Base-by-base conservation (phyloP, 768 basidiomycete species). In the Trametes punicea region DNA sequence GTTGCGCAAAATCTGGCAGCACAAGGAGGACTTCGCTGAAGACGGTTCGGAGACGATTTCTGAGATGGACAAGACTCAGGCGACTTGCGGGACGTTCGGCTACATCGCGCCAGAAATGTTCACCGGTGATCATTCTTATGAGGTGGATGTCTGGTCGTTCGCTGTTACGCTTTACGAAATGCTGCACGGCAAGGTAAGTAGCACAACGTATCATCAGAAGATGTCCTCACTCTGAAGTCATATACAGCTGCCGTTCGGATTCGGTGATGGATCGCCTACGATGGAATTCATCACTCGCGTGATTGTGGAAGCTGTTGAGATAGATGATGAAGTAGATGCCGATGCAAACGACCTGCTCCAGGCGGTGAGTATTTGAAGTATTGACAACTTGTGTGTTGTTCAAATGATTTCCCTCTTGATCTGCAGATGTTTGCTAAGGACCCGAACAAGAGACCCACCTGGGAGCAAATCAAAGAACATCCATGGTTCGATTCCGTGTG, bases 21-120 rank as follows among this genome's bases (percentile, higher is more conserved):
- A 11, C 8, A 56, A 41, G 39, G 50, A 51, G 50, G 50, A 51
- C 11, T 31, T 7, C 10, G 8, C 31, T 27, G 31, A 46, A 3
- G 27, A n/a, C 46, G 44, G 8, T n/a, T 5, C 11, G n/a, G 21
- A 44, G 51, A 10, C 13, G 38, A 16, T 7, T 25, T 1, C 16
- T 5, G 38, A 21, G 27, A 25, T n/a, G 34, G 36, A 25, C 48
- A 33, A 48, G 40, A 34, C 30, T 9, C 15, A 41, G 13, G 47
- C 40, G 13, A 23, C 30, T 8, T 56, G 60, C 46, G 75, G 77
- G 33, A 77, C 76, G 42, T 72, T 74, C 10, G 74, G 72, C 46
- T 78, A 76, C 71, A 75, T 75, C 71, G 71, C 77, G 5, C 77
- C 77, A 1, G 77, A 78, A 59, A 69, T 76, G 13, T 70, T 68